Evolutionary conservation across 495 filamentous ascomycete genomes (phyloP).

Genomic region (Opeltia flavorubescens): DNA sequence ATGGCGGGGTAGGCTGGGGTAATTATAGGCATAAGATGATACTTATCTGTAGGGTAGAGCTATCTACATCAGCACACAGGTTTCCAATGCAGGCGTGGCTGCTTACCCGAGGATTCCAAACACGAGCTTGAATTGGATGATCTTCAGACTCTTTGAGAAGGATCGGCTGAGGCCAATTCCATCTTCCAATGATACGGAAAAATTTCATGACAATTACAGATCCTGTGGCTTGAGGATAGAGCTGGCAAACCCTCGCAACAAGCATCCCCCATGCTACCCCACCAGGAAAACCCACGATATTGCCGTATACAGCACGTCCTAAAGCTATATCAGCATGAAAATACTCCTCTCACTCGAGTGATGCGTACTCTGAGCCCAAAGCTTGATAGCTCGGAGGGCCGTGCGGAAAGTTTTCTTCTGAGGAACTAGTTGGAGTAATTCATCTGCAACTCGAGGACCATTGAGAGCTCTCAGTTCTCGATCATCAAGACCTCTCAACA

Average conservation of each 20-base stretch:
- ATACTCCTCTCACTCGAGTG: background rate
- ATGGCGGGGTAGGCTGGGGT: constrained; percentile 92
- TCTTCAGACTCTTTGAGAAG: constrained; percentile 81
- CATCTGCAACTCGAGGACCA: constrained; percentile 82
- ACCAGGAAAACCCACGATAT: constrained; percentile 90
- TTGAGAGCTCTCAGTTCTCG: constrained; percentile 78
- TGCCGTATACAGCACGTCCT: constrained; percentile 80
- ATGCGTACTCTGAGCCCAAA: constrained; percentile 75
- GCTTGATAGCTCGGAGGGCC: constrained; percentile 79
- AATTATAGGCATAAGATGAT: constrained; percentile 92
- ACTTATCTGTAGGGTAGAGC: constrained; percentile 67
- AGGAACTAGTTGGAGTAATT: constrained; percentile 78
- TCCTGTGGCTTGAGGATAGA: constrained; percentile 87
- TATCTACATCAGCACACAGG: constrained; percentile 17
- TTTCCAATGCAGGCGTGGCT: background rate
- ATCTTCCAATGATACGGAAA: constrained; percentile 78
- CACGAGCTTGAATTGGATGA: constrained; percentile 59
- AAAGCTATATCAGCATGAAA: background rate
- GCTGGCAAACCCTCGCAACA: constrained; percentile 85
- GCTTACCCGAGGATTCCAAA: constrained; percentile 87
- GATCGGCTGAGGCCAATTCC: constrained; percentile 89
- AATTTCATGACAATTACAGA: constrained; percentile 81
- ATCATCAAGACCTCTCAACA: constrained; percentile 77
- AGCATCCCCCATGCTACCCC: constrained; percentile 98
- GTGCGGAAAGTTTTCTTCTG: constrained; percentile 77